A percentile compares a stretch with the other conserved stretches of the same genome.
Conservation (phyloP, 2,329 filamentous ascomycete genomes). For the Thermoascus crustaceus region DNA sequence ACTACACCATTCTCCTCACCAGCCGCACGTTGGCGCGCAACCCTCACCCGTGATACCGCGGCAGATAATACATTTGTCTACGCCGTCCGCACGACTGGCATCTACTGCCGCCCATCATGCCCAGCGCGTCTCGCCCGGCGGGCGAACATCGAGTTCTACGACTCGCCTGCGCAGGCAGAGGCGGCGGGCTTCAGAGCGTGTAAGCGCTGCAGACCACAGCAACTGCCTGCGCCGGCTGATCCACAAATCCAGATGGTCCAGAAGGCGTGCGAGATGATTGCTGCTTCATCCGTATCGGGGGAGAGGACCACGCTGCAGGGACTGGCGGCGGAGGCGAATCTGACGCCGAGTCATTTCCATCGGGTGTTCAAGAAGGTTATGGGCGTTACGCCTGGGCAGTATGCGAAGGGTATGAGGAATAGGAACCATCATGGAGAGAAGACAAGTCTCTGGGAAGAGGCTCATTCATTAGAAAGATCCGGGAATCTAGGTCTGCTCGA, state of each 20-base stretch:
- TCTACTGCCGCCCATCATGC: conserved; percentile 51
- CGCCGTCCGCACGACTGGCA: conserved; percentile 47
- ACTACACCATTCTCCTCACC: conserved; percentile 2
- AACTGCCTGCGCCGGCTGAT: conserved; percentile 22
- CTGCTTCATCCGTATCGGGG: conserved; percentile 15
- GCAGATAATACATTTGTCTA: conserved; percentile 47
- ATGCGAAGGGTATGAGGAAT: conserved; percentile 11
- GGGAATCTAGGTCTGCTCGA: too few relatives aligned
- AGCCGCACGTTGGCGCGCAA: conserved; percentile 35
- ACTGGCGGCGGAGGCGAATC: conserved; percentile 39
- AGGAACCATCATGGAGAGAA: neutral
- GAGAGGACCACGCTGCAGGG: conserved; percentile 35
- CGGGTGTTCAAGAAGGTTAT: conserved; percentile 47
- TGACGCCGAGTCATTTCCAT: conserved; percentile 48
- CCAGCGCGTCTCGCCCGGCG: conserved; percentile 49
- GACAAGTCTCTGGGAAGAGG: neutral
- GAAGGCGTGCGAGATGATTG: conserved; percentile 25
- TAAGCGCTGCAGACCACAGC: conserved; percentile 49
- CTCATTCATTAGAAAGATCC: neutral
- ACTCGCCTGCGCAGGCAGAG: conserved; percentile 40
- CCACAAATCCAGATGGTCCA: conserved; percentile 25
- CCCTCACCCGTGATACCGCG: conserved; percentile 36
- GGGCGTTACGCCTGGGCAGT: conserved; percentile 43
- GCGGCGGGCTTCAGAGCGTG: conserved; percentile 46
- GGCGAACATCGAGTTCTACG: conserved; percentile 49